Percentiles rank a stretch among this genome's conserved stretches.
These are phyloP conservation scores for Fusarium tricinctum DNA, from an alignment of 2,329 filamentous ascomycete genomes.

Conservation along the genomic window DNA sequence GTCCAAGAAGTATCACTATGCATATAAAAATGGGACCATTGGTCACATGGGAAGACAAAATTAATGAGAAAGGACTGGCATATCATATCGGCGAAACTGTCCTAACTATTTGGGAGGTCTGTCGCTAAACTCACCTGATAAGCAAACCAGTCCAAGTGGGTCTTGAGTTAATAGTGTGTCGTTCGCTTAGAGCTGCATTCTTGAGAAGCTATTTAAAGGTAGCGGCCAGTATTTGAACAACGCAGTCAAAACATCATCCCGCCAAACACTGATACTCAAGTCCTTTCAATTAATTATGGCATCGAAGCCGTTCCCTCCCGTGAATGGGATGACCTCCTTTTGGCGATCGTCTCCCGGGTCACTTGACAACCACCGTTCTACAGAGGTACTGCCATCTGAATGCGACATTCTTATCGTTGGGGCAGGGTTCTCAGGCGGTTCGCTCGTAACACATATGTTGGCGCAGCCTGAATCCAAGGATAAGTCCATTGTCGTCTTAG, in stretches of 20 bases:
- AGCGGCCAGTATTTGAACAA: neutral
- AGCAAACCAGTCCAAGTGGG: neutral
- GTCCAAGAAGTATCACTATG: too few relatives aligned
- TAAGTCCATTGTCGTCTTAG: slow-evolving; percentile 52
- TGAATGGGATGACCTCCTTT: slow-evolving; percentile 28
- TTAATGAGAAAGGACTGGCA: too few relatives aligned
- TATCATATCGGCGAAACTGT: neutral
- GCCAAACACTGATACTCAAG: neutral
- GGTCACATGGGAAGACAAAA: too few relatives aligned
- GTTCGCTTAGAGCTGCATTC: neutral
- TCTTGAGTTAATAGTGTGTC: neutral
- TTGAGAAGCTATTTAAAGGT: neutral
- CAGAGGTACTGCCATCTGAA: slow-evolving; percentile 51
- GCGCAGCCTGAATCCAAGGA: slow-evolving; percentile 29
- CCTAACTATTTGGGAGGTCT: neutral
- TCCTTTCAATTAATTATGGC: neutral
- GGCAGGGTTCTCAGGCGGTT: slow-evolving; percentile 61
- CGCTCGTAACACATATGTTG: slow-evolving; percentile 59
- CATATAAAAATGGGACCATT: too few relatives aligned
- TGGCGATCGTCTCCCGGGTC: slow-evolving; percentile 16
- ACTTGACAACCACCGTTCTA: slow-evolving; percentile 17
- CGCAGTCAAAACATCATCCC: neutral
- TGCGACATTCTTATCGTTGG: slow-evolving; percentile 64
- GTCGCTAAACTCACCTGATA: neutral
- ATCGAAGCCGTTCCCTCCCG: neutral